Base-by-base conservation (phyloP, 768 basidiomycete species). In the Suillus variegatus region DNA sequence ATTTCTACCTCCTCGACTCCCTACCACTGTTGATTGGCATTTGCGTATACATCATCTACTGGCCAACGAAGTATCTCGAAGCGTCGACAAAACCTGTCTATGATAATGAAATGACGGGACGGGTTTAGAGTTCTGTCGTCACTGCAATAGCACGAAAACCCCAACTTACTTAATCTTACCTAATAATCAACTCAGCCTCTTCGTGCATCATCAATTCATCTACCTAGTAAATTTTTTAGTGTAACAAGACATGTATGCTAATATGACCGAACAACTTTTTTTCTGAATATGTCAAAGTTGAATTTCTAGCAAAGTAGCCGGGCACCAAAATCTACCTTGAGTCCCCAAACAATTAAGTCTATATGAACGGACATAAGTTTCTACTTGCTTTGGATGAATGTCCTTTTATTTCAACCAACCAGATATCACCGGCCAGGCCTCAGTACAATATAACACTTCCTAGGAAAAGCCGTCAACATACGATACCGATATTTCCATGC, bases 1-100 rank as follows among this genome's bases (percentile, higher is more conserved):
- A 73, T 54, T 75, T 77, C 47, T 76, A 76, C 28, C 61, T 70
- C 4, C 70, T 77, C 38, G 75, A 78, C 55, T 64, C 73, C 1
- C 62, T 78, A 8, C 73, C 77, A 1, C 49, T 78, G 1, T 51
- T 78, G 1, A 54, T 75, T 16, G 75, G 73, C 6, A 73, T 73
- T 35, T 60, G 36, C 36, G 22, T 70, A 4, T 75, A 76, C 16
- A 65, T 70, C 6, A 4, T 71, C 2, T 73, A 60, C 43, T 78
- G 76, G 76, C 77, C 76, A 5, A 69, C 67, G 20, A 66, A 25
- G 25, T 77, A 78, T 58, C 64, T 76, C 13, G 41, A 43, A 7
- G 6, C 10, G 20, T 57, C 22, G 3, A 35, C 32, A n/a, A 66
- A 58, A 28, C 16, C 52, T n/a, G 2, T 2, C 5, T 32, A 32